Percentiles rank a stretch among this genome's conserved stretches.
phyloP scores from a whole-genome alignment of 345 rosid genomes.

The Dipteronia dyeriana region DNA sequence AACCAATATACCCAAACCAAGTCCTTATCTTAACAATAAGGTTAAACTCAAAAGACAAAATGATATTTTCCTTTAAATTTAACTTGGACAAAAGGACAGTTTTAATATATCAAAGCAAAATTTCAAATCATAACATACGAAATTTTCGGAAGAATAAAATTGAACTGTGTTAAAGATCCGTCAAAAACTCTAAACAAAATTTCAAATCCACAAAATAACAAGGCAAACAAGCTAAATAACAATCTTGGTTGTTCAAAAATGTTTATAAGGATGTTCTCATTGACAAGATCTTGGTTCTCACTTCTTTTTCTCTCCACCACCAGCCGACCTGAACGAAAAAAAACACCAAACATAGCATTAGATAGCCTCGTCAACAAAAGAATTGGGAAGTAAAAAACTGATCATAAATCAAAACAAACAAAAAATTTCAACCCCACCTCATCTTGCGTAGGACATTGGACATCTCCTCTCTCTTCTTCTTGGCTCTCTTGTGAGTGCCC shows the following conservation, averaged over 20 bases:
- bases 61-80: no score
- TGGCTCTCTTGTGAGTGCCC: slow-evolving; percentile 60
- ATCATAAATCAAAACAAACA: neutral
- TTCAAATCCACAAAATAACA: neutral
- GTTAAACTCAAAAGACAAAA: no score
- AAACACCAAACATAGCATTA: slow-evolving; percentile 12
- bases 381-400: neutral
- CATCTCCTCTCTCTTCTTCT: slow-evolving; percentile 66
- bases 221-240: neutral
- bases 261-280: neutral
- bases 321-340: slow-evolving; percentile 30
- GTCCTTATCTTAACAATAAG: no score
- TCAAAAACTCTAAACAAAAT: slow-evolving; percentile 7
- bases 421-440: slow-evolving; percentile 25
- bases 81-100: neutral
- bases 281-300: slow-evolving; percentile 2
- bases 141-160: neutral
- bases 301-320: slow-evolving; percentile 44
- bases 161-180: neutral
- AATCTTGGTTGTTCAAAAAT: neutral
- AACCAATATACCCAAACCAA: no score
- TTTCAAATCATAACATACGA: neutral
- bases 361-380: neutral
- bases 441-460: slow-evolving; percentile 51
- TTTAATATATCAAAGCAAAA: neutral